Conservation (phyloP, 2,329 filamentous ascomycete genomes). For the Ophiostoma perfectum region DNA sequence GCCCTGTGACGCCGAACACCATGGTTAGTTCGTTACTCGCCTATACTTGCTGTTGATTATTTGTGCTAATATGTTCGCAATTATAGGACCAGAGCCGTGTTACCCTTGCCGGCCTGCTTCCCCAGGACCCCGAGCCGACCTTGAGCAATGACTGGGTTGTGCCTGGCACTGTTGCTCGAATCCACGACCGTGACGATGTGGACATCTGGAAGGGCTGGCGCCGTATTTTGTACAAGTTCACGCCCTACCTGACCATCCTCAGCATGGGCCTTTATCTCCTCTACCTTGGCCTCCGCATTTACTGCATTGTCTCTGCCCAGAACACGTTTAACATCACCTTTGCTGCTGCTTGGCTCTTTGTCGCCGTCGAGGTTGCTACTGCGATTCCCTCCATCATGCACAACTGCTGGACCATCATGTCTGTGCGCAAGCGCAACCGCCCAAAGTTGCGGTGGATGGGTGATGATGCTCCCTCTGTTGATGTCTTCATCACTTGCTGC, state of each 20-base stretch:
- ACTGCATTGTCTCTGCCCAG: conserved; percentile 50
- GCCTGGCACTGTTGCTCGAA: conserved; percentile 35
- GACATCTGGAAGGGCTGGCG: conserved; percentile 45
- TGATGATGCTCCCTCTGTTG: conserved; percentile 48
- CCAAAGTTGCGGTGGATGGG: conserved; percentile 50
- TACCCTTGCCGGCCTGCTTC: conserved; percentile 39
- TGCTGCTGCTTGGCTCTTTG: conserved; percentile 46
- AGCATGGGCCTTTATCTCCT: conserved; percentile 41
- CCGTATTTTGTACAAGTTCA: conserved; percentile 37
- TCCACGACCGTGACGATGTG: conserved; percentile 42
- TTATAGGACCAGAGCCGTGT: conserved; percentile 40
- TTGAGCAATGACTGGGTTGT: conserved; percentile 34
- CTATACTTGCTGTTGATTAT: not conserved
- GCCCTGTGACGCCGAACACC: conserved; percentile 19
- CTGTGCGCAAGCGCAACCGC: conserved; percentile 31
- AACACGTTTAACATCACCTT: conserved; percentile 38
- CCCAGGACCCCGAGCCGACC: conserved; percentile 30
- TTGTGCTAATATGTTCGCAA: not conserved
- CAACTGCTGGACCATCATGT: conserved; percentile 28
- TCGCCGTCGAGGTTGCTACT: conserved; percentile 28
- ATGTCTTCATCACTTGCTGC: conserved; percentile 54
- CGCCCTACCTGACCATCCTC: conserved; percentile 38
- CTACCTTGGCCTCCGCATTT: conserved; percentile 49
- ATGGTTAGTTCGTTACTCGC: not conserved
- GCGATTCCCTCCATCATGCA: conserved; percentile 27